Base-by-base conservation (phyloP, 345 rosid species). In the Crucihimalaya himalaica region DNA sequence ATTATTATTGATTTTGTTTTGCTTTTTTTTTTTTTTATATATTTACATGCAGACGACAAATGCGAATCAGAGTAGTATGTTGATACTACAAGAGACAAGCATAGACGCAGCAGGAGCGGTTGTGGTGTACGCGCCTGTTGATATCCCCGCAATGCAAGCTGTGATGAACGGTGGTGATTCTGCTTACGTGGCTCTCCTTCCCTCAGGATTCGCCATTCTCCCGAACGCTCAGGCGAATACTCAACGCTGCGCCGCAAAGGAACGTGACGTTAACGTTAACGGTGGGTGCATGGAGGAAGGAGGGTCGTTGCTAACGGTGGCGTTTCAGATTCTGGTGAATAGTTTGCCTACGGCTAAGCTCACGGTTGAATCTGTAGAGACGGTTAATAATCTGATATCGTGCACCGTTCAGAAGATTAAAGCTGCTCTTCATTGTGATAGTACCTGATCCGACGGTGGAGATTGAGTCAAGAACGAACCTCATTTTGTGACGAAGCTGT, bases 101-200 rank as follows among this genome's bases (percentile, higher is more conserved):
- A 86, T 86, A 70, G 99, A 96, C 86, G 87, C 94, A 1, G 83
- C 97, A 50, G 98, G 98, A 32, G 92, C 99, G 45, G 89, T 90
- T 75, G 96, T 96, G 5, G 99, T 96, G 37, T 92, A 96, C 94
- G 98, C 97, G 25, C 99, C 99, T 4, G 98, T 96, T 18, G 99
- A 96, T 83, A 84, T 92, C 1, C 93, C 97, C 0, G 96, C 98
- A 58, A 96, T 96, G 99, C 96, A 86, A 78, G 83, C 85, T 13
- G 98, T 96, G 2, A 92, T 92, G 98, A 90, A 87, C 80, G 98
- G 99, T 53, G 97, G 96, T 0, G 99, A 96, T 84, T 89, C 99
- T 0, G 86, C 96, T 16, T 92, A 89, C 85, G 96, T 96, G 63
- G 97, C 99, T 0, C 83, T 96, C 1, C 88, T 96, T 0, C 98